Evolutionary conservation across 257 asterid genomes (phyloP), one percentile per base, ranked within the genome.

Genomic region (Gentiana macrophylla): DNA sequence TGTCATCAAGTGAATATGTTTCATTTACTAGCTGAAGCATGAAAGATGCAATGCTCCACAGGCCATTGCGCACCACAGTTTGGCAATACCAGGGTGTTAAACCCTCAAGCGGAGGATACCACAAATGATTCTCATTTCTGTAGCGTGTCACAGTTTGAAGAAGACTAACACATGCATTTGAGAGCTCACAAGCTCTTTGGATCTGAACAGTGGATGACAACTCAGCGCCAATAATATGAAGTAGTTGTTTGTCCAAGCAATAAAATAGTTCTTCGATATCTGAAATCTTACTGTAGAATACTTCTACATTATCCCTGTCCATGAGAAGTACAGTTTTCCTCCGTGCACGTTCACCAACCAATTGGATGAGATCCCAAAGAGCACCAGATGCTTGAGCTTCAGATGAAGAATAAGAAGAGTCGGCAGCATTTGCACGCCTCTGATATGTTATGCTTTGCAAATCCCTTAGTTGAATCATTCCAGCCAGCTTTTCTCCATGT

Each of bases 271-370:
- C 93, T 77, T 84, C 92, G 47, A 87, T 80, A 60, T 84, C 94
- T 56, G 98, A 87, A 65, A 91, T 96, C 75, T 80, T 91, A 59
- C 95, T 91, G 61, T 82, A 90, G 67, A 90, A 90, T 59, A 90
- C 98, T 80, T 90, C 98, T 67, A 93, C 87, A 75, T 84, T 91
- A 54, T 91, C 96, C 70, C 96, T 91, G 71, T 91, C 98, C 96
- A 91, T 91, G 84, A 91, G 63, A 65, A 91, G 94, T 72, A 91
- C 94, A 47, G 95, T 80, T 70, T 71, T 81, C 49, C 94, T 71
- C 38, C 98, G 96, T 52, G 96, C 81, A 77, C 77, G 81, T 70
- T 91, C 96, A 37, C 98, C 98, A 37, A 84, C 94, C 69, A 87
- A 71, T 71, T 91, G 98, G 62, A 87, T 84, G 57, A 91, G 89